phyloP scores from a whole-genome alignment of 495 filamentous ascomycete genomes.

The Talaromyces adpressus region DNA sequence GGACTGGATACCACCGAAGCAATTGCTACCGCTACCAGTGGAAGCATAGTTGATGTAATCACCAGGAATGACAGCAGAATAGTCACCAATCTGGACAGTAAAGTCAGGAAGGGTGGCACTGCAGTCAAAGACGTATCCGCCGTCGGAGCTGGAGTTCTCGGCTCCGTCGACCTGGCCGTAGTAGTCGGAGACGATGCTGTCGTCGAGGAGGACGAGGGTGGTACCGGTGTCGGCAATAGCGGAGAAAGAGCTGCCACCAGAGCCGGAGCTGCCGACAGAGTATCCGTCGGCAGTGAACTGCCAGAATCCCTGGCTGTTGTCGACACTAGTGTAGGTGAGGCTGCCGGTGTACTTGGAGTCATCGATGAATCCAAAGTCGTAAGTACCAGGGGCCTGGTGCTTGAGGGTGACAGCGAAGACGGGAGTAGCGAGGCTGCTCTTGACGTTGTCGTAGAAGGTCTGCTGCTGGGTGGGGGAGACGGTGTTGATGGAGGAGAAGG shows the following conservation, averaged over 20 bases:
- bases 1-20: conserved; percentile 59
- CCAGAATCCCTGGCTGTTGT: conserved; percentile 63
- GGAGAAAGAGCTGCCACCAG: conserved; percentile 35
- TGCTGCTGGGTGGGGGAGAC: conserved; percentile 52
- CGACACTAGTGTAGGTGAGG: conserved; percentile 35
- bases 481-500: conserved; percentile 65
- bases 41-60: conserved; percentile 51
- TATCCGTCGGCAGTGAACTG: conserved; percentile 58
- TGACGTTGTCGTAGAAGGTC: conserved; percentile 72
- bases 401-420: conserved; percentile 66
- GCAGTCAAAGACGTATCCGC: conserved; percentile 69
- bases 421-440: conserved; percentile 45
- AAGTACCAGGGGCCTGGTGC: conserved; percentile 54
- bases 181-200: conserved; percentile 52
- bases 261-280: conserved; percentile 44
- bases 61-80: conserved; percentile 53
- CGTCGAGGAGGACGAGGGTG: conserved; percentile 59
- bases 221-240: conserved; percentile 63
- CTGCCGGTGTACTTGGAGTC: conserved; percentile 43
- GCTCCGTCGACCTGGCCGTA: conserved; percentile 52
- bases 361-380: conserved; percentile 74
- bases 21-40: conserved; percentile 58
- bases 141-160: conserved; percentile 34
- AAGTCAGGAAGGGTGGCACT: conserved; percentile 53
- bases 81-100: conserved; percentile 46